Base-by-base conservation (phyloP, 2,329 filamentous ascomycete genomes). In the Aspergillus amoenus region DNA sequence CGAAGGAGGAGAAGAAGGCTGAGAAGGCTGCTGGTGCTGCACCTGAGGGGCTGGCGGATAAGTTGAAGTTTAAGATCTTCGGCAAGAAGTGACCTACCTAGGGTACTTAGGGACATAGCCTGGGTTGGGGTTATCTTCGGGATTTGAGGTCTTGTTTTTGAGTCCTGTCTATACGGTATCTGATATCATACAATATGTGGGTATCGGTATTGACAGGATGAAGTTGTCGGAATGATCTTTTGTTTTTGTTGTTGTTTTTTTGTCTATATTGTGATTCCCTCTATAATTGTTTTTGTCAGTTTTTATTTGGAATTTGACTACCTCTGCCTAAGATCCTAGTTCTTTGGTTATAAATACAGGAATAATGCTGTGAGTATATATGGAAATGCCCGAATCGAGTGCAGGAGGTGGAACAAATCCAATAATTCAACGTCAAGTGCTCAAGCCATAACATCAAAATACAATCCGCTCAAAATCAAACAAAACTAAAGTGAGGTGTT, bases 11-110 rank as follows among this genome's bases (percentile, higher is more conserved):
- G 60, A 71, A 75, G 59, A 66, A 70, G 52, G 68, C 72, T 22
- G 66, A 67, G 48, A 69, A 70, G 43, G 62, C 50, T 11, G 34
- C 50, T 39, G 43, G 51, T 12, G n/a, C 54, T 22, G 65, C 68
- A 42, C 70, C 75, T 50, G 70, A 73, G 49, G 76, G 79, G 2
- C 61, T 81, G 64, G 76, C 76, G 41, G 79, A 82, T 70, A 80
- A 77, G 66, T 65, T 81, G 69, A 82, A 82, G 74, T 47, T 74
- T 61, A 76, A 74, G 67, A 34, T 76, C 40, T 62, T 76, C 34
- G 72, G 73, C 40, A 65, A 45, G 54, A 60, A 58, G 45, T 61
- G 32, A 48, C 30, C 30, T 24, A 41, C 13, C 18, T 39, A 46
- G 18, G 11, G 13, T 30, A 30, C 27, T 30, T 9, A 30, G 27